These are phyloP conservation scores for Rubroboletus pulcherrimus DNA, from an alignment of 768 basidiomycete species.

Conservation along the genomic window DNA sequence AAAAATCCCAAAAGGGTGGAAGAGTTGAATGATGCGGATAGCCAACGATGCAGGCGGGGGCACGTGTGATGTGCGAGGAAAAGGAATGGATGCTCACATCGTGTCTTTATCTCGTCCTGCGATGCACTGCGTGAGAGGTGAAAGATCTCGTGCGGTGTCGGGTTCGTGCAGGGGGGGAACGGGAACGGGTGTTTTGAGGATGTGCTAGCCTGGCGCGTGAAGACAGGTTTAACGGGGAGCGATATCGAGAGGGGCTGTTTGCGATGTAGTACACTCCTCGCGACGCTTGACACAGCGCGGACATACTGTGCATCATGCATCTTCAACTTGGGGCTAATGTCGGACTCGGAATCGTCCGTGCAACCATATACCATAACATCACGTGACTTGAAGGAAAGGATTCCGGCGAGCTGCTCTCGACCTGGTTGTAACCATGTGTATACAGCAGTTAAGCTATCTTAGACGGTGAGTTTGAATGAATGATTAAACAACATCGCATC, in stretches of 20 bases:
- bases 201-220: conserved; percentile 9
- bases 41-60: not conserved
- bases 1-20: not conserved
- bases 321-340: not conserved
- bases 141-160: conserved; percentile 71
- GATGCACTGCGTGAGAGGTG: conserved; percentile 55
- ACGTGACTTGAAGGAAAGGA: not conserved
- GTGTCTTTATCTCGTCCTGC: conserved; percentile 58
- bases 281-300: not conserved
- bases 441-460: no score
- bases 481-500: no score
- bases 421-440: no score
- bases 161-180: conserved; percentile 50
- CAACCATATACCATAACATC: not conserved
- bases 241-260: not conserved
- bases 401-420: not conserved
- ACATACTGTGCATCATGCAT: conserved; percentile 1
- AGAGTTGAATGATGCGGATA: not conserved
- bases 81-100: conserved; percentile 46
- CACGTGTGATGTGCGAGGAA: not conserved
- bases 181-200: conserved; percentile 32
- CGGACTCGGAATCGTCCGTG: not conserved
- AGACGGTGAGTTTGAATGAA: no score
- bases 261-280: not conserved
- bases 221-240: not conserved